These are phyloP conservation scores for Tephrocybe sp. DNA, from an alignment of 768 basidiomycete species.

Conservation along the genomic window DNA sequence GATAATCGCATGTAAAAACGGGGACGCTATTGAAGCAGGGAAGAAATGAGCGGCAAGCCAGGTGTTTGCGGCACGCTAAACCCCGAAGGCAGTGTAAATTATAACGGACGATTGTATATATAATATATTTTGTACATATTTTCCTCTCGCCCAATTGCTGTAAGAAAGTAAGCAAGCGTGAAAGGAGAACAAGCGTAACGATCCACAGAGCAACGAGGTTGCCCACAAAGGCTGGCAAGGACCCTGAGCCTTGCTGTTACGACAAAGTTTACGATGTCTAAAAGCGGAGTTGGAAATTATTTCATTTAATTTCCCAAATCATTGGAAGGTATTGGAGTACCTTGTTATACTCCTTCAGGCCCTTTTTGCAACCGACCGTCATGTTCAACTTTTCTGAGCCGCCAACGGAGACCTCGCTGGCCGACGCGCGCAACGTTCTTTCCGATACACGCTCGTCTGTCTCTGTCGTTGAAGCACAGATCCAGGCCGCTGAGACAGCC, in stretches of 20 bases:
- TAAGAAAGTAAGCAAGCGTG: no score
- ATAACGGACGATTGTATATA: constrained; percentile 1
- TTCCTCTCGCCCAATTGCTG: no score
- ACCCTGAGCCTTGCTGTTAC: no score
- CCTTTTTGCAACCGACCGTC: constrained; percentile 14
- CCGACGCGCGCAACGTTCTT: constrained; percentile 50
- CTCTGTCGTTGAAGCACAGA: constrained; percentile 40
- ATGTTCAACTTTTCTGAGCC: constrained; percentile 50
- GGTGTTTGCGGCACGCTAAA: constrained; percentile 6
- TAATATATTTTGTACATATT: constrained; percentile 9
- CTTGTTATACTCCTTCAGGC: constrained; percentile 7
- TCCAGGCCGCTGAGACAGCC: constrained; percentile 49
- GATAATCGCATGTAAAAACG: constrained; percentile 98
- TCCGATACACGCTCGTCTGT: constrained; percentile 29
- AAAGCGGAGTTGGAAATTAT: constrained; percentile 20
- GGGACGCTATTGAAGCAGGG: constrained; percentile 78
- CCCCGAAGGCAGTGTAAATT: constrained; percentile 11
- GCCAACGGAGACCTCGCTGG: constrained; percentile 53
- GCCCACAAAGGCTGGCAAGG: no score
- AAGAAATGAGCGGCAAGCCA: constrained; percentile 56
- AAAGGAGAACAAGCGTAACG: no score
- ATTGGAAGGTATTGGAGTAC: not conserved
- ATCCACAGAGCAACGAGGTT: no score
- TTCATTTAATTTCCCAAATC: constrained; percentile 12
- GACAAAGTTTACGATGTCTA: not conserved